Conservation (phyloP, 352 stramenopile genomes). For the Phytophthora nicotianae region DNA sequence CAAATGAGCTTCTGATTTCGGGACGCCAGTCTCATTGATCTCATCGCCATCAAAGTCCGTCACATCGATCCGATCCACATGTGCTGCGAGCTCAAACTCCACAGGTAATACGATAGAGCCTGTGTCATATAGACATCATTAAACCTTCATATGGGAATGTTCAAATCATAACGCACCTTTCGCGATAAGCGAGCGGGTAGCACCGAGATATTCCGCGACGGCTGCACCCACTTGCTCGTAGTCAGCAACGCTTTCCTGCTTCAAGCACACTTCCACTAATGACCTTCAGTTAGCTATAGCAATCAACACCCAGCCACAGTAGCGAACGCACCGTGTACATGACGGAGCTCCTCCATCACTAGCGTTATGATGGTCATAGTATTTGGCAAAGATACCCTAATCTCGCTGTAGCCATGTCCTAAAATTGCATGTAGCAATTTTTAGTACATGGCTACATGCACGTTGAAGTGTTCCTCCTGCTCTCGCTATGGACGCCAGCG, state of each 20-base stretch:
- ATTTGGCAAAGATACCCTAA: not conserved
- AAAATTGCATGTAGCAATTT: too few relatives aligned
- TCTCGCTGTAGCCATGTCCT: slow-evolving; percentile 21
- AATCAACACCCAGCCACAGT: not conserved
- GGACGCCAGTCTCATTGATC: slow-evolving; percentile 24
- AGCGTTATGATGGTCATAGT: not conserved
- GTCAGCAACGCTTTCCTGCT: slow-evolving; percentile 50
- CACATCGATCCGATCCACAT: slow-evolving; percentile 49
- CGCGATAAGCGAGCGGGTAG: slow-evolving; percentile 31
- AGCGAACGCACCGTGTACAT: slow-evolving; percentile 31
- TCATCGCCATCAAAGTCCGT: slow-evolving; percentile 41
- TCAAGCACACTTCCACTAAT: slow-evolving; percentile 65
- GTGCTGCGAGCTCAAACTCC: slow-evolving; percentile 28
- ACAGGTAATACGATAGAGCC: slow-evolving; percentile 36
- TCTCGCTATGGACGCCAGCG: slow-evolving; percentile 18
- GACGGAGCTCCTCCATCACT: slow-evolving; percentile 8
- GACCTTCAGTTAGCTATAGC: not conserved
- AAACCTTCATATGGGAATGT: not conserved
- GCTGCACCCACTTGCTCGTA: slow-evolving; percentile 39
- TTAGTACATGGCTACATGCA: slow-evolving; percentile 14
- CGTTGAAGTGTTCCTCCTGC: slow-evolving; percentile 2
- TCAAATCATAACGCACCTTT: slow-evolving; percentile 20
- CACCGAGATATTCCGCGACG: slow-evolving; percentile 35
- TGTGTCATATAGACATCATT: slow-evolving; percentile 14
- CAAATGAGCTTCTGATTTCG: slow-evolving; percentile 45